phyloP scores from a whole-genome alignment of 768 basidiomycete genomes.

The Panellus pusillus region DNA sequence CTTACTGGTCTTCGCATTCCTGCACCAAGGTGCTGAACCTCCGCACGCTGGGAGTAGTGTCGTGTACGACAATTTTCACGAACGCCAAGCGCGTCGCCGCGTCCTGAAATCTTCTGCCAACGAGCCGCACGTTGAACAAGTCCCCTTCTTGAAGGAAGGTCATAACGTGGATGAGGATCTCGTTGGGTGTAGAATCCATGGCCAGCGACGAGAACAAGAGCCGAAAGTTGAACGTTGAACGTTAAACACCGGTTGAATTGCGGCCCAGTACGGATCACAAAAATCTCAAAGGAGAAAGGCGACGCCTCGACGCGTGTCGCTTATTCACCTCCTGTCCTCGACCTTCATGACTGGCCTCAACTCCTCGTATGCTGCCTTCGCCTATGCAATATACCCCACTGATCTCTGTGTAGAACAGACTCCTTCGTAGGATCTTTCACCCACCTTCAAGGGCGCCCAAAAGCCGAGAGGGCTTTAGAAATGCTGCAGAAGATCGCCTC shows the following conservation, averaged over 20 bases:
- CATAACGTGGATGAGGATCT: slow-evolving; percentile 1
- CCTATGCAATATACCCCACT: not conserved
- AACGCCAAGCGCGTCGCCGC: slow-evolving; percentile 5
- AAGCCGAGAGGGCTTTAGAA: slow-evolving; percentile 64
- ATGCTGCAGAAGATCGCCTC: slow-evolving; percentile 71
- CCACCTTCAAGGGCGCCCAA: slow-evolving; percentile 67
- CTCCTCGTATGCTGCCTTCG: too few relatives aligned
- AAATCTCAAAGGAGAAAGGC: too few relatives aligned
- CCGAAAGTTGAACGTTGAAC: not conserved
- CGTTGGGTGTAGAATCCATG: slow-evolving; percentile 12
- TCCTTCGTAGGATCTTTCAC: slow-evolving; percentile 65
- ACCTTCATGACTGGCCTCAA: too few relatives aligned
- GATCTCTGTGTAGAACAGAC: slow-evolving; percentile 29
- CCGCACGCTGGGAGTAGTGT: slow-evolving; percentile 1
- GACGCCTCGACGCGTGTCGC: too few relatives aligned
- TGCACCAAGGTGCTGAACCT: not conserved
- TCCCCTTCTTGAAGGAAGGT: not conserved
- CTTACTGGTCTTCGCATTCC: slow-evolving; percentile 9
- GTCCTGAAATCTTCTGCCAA: slow-evolving; percentile 1
- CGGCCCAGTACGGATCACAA: not conserved
- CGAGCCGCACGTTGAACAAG: slow-evolving; percentile 3
- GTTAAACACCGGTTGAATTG: not conserved
- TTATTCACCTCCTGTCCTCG: too few relatives aligned
- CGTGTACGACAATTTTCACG: not conserved
- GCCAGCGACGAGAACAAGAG: not conserved